Conservation (phyloP, 345 rosid genomes). For the Brassica juncea region DNA sequence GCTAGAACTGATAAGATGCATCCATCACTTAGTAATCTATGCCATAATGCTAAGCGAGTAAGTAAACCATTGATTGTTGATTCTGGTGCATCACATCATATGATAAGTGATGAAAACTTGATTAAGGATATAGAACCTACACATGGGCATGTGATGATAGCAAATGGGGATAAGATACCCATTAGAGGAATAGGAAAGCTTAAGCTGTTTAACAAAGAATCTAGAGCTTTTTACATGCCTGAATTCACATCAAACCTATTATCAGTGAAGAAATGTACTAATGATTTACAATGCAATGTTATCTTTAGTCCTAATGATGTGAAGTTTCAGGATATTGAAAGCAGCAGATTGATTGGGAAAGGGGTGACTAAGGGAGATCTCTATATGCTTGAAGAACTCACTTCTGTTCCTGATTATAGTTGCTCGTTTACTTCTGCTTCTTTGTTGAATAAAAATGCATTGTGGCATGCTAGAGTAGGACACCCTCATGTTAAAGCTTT, state of each 20-base stretch:
- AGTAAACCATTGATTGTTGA: no score
- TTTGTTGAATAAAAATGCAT: no score
- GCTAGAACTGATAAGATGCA: no score
- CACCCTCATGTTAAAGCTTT: no score
- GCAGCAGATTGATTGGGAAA: not conserved
- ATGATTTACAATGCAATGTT: not conserved
- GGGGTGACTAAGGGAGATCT: not conserved
- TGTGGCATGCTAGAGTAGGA: no score
- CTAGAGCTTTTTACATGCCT: not conserved
- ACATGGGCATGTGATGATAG: no score
- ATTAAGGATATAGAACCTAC: no score
- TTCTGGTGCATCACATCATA: no score
- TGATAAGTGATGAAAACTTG: no score
- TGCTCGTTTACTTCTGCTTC: not conserved
- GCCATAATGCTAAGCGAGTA: no score
- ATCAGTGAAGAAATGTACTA: not conserved
- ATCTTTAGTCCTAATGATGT: not conserved
- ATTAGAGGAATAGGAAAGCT: not conserved
- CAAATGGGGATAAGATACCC: not conserved
- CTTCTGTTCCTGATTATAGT: not conserved
- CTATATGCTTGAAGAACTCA: not conserved
- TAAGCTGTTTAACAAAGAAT: not conserved
- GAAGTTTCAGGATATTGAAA: not conserved
- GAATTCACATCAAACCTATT: not conserved
- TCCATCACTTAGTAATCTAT: no score